A percentile compares a stretch with the other conserved stretches of the same genome.
These are phyloP conservation scores for Pugionium cornutum DNA, from an alignment of 345 rosid genomes.

Conservation along the genomic window DNA sequence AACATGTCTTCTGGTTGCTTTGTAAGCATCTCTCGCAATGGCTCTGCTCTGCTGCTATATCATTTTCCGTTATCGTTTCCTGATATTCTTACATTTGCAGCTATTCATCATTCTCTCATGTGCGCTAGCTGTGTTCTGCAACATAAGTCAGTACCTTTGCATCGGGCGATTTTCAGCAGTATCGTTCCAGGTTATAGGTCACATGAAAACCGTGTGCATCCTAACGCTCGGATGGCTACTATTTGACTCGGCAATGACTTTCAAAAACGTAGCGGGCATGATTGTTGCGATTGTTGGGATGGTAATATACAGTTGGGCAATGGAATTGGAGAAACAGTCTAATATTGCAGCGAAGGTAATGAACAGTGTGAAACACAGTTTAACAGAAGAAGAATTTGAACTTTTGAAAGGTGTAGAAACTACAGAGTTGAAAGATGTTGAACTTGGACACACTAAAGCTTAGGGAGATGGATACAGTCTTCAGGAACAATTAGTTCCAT, in stretches of 20 bases:
- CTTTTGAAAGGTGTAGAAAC: slow-evolving; percentile 63
- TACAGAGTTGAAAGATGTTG: slow-evolving; percentile 56
- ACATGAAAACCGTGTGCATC: slow-evolving; percentile 94
- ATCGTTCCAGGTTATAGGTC: slow-evolving; percentile 96
- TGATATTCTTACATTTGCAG: slow-evolving; percentile 48
- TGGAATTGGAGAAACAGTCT: slow-evolving; percentile 66
- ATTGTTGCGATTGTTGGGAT: slow-evolving; percentile 74
- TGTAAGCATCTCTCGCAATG: slow-evolving; percentile 44
- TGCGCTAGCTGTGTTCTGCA: slow-evolving; percentile 82
- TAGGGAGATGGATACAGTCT: slow-evolving; percentile 39
- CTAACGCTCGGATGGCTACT: slow-evolving; percentile 88
- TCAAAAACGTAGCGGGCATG: slow-evolving; percentile 90
- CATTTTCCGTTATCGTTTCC: not conserved
- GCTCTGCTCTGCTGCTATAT: not conserved
- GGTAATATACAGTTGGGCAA: slow-evolving; percentile 93
- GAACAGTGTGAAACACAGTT: slow-evolving; percentile 54
- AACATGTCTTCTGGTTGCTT: slow-evolving; percentile 70
- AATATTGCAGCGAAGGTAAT: slow-evolving; percentile 41
- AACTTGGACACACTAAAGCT: slow-evolving; percentile 58
- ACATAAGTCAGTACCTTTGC: not conserved
- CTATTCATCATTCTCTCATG: slow-evolving; percentile 79
- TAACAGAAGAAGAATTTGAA: slow-evolving; percentile 73
- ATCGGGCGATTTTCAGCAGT: slow-evolving; percentile 86
- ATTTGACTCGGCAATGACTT: slow-evolving; percentile 75
- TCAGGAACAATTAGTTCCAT: slow-evolving; percentile 29